Evolutionary conservation across 768 basidiomycete species (phyloP), one percentile per base, ranked within the genome.

Genomic region (Podaxis carcinomalis): DNA sequence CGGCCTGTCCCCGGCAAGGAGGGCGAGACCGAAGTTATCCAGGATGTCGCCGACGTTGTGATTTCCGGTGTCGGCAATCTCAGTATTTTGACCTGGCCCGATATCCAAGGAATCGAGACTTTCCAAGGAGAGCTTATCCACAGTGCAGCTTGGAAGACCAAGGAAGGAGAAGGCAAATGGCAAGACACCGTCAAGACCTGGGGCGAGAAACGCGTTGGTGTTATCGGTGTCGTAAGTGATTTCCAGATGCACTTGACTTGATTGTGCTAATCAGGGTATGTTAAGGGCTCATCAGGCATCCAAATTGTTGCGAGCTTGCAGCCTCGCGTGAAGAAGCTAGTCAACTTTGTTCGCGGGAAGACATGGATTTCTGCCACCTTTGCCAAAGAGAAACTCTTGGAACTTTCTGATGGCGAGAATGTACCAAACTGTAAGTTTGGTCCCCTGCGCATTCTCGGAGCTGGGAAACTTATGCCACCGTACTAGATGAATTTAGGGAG

Each of bases 71-170:
- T 81, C 19, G 86, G 86, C 3, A 64, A 64, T 10, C 68, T 87
- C 49, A 84, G 82, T 52, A 70, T 83, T 5, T 88, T 86, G 86
- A 74, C 78, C 27, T 89, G 86, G 88, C 89, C 88, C 2, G 79
- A 85, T 47, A 87, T 89, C 47, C 69, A 74, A 7, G 87, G 86
- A 3, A 68, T 88, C 28, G 70, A 82, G 14, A 73, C 69, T 6
- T 90, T 85, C 71, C 73, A 79, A 62, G 89, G 88, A 3, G 76
- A 73, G 53, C 69, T 88, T 13, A 71, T 86, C 0, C 89, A 91
- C 64, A 84, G 83, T n/a, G 88, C 87, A 0, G 68, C 79, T 1
- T 88, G 87, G 83, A 79, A 83, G 25, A 74, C 71, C 32, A 76
- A 69, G 10, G 69, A 76, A 37, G 69, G 68, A 14, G 73, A 74